Evolutionary conservation across 2,329 filamentous ascomycete species (phyloP), one percentile per base, ranked within the genome.

Genomic region (Alternaria consortialis): DNA sequence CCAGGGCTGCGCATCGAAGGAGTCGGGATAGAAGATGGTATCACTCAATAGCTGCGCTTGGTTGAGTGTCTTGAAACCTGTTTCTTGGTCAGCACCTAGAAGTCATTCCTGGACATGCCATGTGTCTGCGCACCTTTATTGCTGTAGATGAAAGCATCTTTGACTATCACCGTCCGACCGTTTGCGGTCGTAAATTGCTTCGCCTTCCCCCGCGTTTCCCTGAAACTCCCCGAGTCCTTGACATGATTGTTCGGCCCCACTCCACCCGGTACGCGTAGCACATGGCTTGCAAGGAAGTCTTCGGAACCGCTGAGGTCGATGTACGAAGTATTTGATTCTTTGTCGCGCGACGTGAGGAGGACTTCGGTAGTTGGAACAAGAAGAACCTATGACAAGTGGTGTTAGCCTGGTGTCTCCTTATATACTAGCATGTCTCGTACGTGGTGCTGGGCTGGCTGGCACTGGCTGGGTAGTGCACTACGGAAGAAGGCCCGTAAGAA

Each of bases 401-500:
- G 25, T 66, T 32, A 64, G 62, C 60, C 46, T 29, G 31, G 20
- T 13, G 9, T 29, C 4, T 31, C 27, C 42, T 40, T n/a, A 32
- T 25, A 17, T 23, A 43, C 7, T 31, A 39, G 31, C 23, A 13
- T 37, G 42, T 29, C 6, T 62, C 82, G 71, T 83, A 89, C 88
- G 84, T 98, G 92, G 80, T 97, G 92, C 80, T 95, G 91, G 67
- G 93, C 87, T 56, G 95, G 94, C 66, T 90, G 88, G 85, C 95
- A 98, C 89, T 98, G 94, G 74, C 91, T 85, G 72, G 91, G 91
- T 78, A 97, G 87, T 80, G 92, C 89, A 87, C 93, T 98, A 85
- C 93, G 93, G 87, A 97, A 97, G 89, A 99, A 98, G 86, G 94
- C 93, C 85, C 92, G 90, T 81, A 99, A 87, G 83, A 97, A 98